These are phyloP conservation scores for Clausena lansium DNA, from an alignment of 345 rosid species.

Conservation along the genomic window DNA sequence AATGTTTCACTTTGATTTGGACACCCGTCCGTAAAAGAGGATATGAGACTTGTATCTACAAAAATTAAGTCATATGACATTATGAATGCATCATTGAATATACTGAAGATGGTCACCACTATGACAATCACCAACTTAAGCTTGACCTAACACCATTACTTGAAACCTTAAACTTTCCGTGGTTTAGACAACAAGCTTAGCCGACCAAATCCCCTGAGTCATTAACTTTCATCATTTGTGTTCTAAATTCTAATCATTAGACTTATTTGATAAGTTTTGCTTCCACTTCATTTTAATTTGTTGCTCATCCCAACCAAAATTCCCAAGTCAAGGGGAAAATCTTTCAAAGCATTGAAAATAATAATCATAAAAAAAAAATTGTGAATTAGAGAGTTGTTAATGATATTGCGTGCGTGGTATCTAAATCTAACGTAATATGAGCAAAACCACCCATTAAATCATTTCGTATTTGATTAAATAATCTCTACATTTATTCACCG, in stretches of 20 bases:
- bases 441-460: too few species aligned
- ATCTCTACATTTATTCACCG: neutral
- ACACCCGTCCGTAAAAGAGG: neutral
- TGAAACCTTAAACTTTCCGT: neutral
- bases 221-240: neutral
- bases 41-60: neutral
- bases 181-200: neutral
- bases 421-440: too few species aligned
- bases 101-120: neutral
- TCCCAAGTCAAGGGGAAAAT: constrained; percentile 5
- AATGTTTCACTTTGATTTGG: neutral
- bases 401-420: too few species aligned
- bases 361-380: too few species aligned
- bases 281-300: neutral
- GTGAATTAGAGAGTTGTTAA: too few species aligned
- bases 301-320: neutral
- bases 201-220: neutral
- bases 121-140: neutral
- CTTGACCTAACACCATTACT: neutral
- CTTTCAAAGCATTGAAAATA: neutral
- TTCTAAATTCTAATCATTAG: neutral
- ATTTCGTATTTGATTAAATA: neutral
- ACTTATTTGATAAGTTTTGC: neutral
- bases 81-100: neutral
- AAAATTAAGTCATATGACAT: neutral